phyloP scores from a whole-genome alignment of 768 basidiomycete genomes.

The Leccinum subgranulosum region DNA sequence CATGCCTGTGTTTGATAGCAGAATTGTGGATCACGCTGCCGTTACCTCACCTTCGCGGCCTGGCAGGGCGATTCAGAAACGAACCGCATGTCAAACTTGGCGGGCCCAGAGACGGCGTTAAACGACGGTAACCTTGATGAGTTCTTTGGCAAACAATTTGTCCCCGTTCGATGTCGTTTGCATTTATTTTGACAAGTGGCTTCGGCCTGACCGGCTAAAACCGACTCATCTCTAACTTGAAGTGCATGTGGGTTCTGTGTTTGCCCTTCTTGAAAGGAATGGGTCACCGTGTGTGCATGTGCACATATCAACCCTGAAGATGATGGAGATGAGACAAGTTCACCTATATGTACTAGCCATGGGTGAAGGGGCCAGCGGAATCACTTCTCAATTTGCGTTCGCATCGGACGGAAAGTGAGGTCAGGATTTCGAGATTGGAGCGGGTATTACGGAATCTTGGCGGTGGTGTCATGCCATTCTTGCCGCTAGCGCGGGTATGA shows the following conservation, averaged over 20 bases:
- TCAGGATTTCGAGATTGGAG: not conserved
- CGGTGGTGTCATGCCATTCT: constrained; percentile 1
- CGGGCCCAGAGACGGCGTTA: not conserved
- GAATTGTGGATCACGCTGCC: not conserved
- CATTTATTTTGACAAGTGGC: not conserved
- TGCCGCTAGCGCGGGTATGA: not conserved
- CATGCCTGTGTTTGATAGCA: not conserved
- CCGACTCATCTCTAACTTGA: no score
- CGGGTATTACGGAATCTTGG: constrained; percentile 16
- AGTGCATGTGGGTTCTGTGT: not conserved
- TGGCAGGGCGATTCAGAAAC: no score
- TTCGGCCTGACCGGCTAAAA: not conserved
- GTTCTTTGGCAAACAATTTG: not conserved
- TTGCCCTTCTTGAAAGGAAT: not conserved
- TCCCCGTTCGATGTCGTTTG: not conserved
- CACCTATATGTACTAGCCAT: not conserved
- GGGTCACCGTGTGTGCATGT: not conserved
- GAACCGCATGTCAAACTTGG: not conserved
- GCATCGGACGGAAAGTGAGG: constrained; percentile 1
- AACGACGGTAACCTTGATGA: not conserved
- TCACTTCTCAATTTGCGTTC: not conserved
- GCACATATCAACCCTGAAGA: constrained; percentile 5
- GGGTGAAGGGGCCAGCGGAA: not conserved
- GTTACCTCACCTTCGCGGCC: not conserved
- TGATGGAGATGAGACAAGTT: constrained; percentile 6